Conservation (phyloP, 2,329 filamentous ascomycete species). For the Tympanopsis confertula region DNA sequence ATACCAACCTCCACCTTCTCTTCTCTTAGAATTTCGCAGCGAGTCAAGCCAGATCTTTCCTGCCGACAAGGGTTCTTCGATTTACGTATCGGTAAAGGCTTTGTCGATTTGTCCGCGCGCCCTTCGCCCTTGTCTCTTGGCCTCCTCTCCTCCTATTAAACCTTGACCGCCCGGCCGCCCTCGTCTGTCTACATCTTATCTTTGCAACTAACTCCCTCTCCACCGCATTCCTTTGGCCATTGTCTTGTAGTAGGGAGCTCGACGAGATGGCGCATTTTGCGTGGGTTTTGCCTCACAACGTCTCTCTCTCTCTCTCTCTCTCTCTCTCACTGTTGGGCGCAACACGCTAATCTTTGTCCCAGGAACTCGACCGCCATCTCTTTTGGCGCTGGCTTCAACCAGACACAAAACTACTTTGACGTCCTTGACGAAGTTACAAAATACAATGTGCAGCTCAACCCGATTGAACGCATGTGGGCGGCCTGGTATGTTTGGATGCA, state of each 20-base stretch:
- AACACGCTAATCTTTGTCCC: not conserved
- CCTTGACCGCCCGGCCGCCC: not conserved
- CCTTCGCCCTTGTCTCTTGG: not conserved
- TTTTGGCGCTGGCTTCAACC: slow-evolving; percentile 25
- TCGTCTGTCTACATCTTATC: too few species aligned
- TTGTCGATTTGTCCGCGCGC: not conserved
- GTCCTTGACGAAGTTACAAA: slow-evolving; percentile 54
- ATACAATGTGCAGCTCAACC: slow-evolving; percentile 76
- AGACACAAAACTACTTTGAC: slow-evolving; percentile 37
- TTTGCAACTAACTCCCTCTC: too few species aligned
- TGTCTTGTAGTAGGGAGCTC: too few species aligned
- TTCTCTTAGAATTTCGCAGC: too few species aligned
- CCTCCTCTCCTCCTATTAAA: not conserved
- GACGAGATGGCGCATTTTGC: too few species aligned
- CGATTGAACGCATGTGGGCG: slow-evolving; percentile 80
- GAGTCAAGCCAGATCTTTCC: too few species aligned
- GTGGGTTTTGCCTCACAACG: not conserved
- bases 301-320: not conserved
- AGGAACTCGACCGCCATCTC: slow-evolving; percentile 38
- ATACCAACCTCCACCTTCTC: too few species aligned
- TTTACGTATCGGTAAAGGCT: too few species aligned
- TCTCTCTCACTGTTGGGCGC: not conserved
- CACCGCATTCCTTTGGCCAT: too few species aligned
- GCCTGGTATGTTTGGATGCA: slow-evolving; percentile 97
- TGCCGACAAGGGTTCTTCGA: too few species aligned